phyloP scores from a whole-genome alignment of 2,329 filamentous ascomycete genomes.

The Tolypocladium amazonense region DNA sequence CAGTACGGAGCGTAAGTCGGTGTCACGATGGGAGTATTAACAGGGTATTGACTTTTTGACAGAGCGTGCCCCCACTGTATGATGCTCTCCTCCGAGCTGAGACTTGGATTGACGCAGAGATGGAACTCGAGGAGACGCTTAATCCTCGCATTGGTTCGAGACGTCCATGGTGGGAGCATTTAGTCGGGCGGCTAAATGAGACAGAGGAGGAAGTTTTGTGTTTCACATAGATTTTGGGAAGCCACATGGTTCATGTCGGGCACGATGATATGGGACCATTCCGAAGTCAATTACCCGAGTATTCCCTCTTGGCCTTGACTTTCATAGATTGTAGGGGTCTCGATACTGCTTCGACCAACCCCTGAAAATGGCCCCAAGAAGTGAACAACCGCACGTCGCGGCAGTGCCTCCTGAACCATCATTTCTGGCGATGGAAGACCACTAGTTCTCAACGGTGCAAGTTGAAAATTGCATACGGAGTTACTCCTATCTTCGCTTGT shows the following conservation, averaged over 20 bases:
- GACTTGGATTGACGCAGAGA: slow-evolving; percentile 21
- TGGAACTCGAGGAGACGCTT: slow-evolving; percentile 8
- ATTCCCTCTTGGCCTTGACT: too few relatives aligned
- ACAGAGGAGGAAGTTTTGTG: not conserved
- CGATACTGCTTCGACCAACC: too few relatives aligned
- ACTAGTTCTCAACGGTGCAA: too few relatives aligned
- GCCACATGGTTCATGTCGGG: not conserved
- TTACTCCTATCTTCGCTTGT: too few relatives aligned
- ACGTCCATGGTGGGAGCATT: slow-evolving; percentile 26
- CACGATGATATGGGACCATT: not conserved
- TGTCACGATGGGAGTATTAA: slow-evolving; percentile 1
- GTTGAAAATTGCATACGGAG: too few relatives aligned
- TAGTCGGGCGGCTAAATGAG: slow-evolving; percentile 60
- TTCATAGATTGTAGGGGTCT: too few relatives aligned
- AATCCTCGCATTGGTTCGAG: slow-evolving; percentile 15
- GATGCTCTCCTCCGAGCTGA: slow-evolving; percentile 20
- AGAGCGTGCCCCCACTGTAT: slow-evolving; percentile 30
- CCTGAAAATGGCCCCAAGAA: too few relatives aligned
- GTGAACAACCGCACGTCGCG: too few relatives aligned
- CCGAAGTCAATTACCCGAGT: too few relatives aligned
- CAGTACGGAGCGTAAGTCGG: slow-evolving; percentile 27
- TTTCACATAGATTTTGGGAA: not conserved
- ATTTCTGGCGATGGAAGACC: too few relatives aligned
- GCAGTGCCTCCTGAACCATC: too few relatives aligned
- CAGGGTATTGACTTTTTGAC: not conserved